These are phyloP conservation scores for Bretziella fagacearum DNA, from an alignment of 2,329 filamentous ascomycete genomes.

Conservation along the genomic window DNA sequence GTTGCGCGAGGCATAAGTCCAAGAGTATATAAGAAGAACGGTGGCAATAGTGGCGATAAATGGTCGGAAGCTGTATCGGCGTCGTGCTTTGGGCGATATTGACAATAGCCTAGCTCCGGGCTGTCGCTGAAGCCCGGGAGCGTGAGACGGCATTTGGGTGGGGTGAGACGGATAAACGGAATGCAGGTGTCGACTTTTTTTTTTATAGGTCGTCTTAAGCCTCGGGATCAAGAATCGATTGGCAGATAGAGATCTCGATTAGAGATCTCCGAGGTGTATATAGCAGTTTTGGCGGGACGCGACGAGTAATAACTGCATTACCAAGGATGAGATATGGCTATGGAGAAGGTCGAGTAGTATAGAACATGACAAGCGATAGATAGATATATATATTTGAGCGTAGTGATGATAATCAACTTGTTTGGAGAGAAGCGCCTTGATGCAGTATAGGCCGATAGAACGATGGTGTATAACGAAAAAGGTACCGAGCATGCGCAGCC, in stretches of 20 bases:
- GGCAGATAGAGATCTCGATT: not conserved
- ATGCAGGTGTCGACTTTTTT: too few relatives aligned
- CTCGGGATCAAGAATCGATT: too few relatives aligned
- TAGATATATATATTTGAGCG: not conserved
- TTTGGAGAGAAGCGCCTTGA: too few relatives aligned
- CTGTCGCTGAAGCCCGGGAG: not conserved
- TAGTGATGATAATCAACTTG: too few relatives aligned
- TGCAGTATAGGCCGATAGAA: not conserved
- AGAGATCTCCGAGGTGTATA: not conserved
- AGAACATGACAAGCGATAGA: not conserved
- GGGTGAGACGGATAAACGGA: not conserved
- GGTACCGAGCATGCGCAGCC: not conserved
- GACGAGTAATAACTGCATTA: not conserved
- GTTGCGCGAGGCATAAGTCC: conserved; percentile 3
- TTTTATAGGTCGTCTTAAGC: too few relatives aligned
- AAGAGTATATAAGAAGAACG: conserved; percentile 3
- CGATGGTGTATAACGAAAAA: not conserved
- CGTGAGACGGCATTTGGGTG: not conserved
- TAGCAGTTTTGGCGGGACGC: not conserved
- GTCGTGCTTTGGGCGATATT: not conserved
- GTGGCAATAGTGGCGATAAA: conserved; percentile 8
- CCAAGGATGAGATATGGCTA: not conserved
- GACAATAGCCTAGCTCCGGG: not conserved
- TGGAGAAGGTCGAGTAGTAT: not conserved
- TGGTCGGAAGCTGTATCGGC: conserved; percentile 2